Conservation (phyloP, 2,329 filamentous ascomycete genomes). For the Graphilbum sp. region DNA sequence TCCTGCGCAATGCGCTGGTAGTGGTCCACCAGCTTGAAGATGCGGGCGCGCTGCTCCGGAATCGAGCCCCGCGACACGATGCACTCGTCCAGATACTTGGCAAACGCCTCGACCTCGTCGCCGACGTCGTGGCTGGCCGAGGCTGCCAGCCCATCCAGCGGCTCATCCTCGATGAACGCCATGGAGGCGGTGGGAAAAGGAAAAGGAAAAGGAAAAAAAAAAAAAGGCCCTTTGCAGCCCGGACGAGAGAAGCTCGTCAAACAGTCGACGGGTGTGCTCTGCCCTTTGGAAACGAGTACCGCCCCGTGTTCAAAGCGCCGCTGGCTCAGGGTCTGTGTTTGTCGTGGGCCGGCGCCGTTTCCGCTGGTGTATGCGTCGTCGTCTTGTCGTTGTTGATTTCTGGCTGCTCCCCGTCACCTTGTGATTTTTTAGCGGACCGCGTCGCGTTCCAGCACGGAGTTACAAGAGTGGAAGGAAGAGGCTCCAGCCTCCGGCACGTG, state of each 20-base stretch:
- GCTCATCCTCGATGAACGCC: constrained; percentile 16
- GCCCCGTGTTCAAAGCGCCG: too few species aligned
- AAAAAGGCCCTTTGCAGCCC: too few species aligned
- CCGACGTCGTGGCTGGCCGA: constrained; percentile 33
- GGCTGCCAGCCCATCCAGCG: constrained; percentile 22
- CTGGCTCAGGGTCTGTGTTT: too few species aligned
- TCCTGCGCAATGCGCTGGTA: constrained; percentile 43
- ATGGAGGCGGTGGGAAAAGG: constrained; percentile 5
- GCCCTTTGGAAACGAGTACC: too few species aligned
- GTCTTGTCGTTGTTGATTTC: background rate
- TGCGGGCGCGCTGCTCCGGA: constrained; percentile 43
- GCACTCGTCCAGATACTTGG: constrained; percentile 65
- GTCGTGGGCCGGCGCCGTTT: too few species aligned
- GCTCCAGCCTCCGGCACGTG: too few species aligned
- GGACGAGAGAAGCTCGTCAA: too few species aligned
- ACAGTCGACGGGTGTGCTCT: too few species aligned
- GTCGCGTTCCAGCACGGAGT: background rate
- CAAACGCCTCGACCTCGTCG: constrained; percentile 75
- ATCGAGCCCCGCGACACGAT: constrained; percentile 29
- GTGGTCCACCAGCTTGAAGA: constrained; percentile 50
- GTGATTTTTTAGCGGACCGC: background rate
- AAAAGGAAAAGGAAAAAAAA: background rate
- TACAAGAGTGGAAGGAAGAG: too few species aligned
- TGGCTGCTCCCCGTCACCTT: background rate
- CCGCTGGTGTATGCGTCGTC: too few species aligned